Base-by-base conservation (phyloP, 306 rosid genomes). In the Rubus parviflorus region DNA sequence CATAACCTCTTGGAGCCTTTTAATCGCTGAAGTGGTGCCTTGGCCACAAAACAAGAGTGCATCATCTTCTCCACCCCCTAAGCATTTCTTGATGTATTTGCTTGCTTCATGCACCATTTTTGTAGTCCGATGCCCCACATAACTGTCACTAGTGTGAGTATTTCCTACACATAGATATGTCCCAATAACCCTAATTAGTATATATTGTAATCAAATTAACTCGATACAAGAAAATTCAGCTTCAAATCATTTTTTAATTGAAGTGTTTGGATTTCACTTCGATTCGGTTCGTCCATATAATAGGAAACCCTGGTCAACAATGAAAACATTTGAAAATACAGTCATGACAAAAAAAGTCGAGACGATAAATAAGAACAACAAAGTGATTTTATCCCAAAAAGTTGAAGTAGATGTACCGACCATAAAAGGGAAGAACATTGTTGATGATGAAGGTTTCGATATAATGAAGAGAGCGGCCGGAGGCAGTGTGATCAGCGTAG, bases 401-500 rank as follows among this genome's bases (percentile, higher is more conserved):
- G 35, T 30, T 30, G 35, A 16, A 38, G 0, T 63, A 0, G 14
- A 8, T 8, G 6, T 51, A 19, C 76, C 2, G n/a, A 92, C 98
- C 97, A 69, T 94, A 94, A 73, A 81, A 89, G 35, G 98, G 96
- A 70, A 94, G 98, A 79, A 94, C 84, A 49, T 88, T 93, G 13
- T 68, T 25, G 78, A 45, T 41, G 87, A 94, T 87, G 71, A 88
- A 90, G 49, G 81, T 74, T 85, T 94, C 98, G 2, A 83, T 84
- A 57, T 77, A 88, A 20, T 37, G 84, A 73, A 92, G 96, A 71
- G 90, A 86, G 11, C 94, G 89, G 8, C 85, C 98, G 0, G 97
- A 89, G 47, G 98, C 98, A 7, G 98, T 94, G 83, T 90, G 93
- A 85, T 94, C 98, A 53, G 97, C 94, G 81, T 94, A 94, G 0